A percentile compares a stretch with the other conserved stretches of the same genome.
phyloP scores from a whole-genome alignment of 2,329 filamentous ascomycete genomes.

The Cordyceps farinosa region DNA sequence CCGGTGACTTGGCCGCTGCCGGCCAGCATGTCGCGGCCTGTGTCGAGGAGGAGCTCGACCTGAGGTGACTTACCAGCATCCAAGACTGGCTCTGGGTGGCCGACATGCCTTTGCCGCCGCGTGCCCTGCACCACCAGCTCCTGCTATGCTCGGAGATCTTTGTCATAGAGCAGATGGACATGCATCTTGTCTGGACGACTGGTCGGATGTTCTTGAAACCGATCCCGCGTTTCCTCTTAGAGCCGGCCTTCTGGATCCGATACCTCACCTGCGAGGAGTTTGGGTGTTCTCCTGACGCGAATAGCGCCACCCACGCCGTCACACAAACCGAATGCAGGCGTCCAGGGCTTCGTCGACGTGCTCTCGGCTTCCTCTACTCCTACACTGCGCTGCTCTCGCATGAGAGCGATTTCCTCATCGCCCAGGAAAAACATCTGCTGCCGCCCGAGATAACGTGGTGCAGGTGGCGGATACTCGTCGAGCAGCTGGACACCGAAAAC shows the following conservation, averaged over 20 bases:
- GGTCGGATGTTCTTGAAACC: constrained; percentile 34
- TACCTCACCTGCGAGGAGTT: not conserved
- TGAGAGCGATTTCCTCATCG: not conserved
- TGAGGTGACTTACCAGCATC: too few relatives aligned
- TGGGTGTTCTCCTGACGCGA: not conserved
- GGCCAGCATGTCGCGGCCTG: constrained; percentile 3
- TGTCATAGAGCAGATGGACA: constrained; percentile 31
- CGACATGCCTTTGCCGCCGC: constrained; percentile 26
- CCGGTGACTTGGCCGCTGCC: constrained; percentile 14
- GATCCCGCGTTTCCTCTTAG: constrained; percentile 34
- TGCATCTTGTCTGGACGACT: constrained; percentile 29
- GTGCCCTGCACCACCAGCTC: constrained; percentile 26
- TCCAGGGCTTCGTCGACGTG: not conserved
- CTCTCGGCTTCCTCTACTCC: not conserved
- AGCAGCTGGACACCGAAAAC: not conserved
- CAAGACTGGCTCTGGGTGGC: constrained; percentile 29
- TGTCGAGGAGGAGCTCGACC: constrained; percentile 18
- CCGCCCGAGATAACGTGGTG: not conserved
- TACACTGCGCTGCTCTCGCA: not conserved
- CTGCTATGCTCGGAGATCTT: constrained; percentile 23
- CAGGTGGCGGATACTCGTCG: not conserved
- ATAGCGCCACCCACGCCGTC: constrained; percentile 24
- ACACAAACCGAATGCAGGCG: not conserved
- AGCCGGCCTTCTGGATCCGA: constrained; percentile 15
- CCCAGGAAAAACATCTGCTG: not conserved